A percentile compares a stretch with the other conserved stretches of the same genome.
Evolutionary conservation across 129 eudicot genomes (phyloP).

Genomic region (Pseudognaphalium luteoalbum): DNA sequence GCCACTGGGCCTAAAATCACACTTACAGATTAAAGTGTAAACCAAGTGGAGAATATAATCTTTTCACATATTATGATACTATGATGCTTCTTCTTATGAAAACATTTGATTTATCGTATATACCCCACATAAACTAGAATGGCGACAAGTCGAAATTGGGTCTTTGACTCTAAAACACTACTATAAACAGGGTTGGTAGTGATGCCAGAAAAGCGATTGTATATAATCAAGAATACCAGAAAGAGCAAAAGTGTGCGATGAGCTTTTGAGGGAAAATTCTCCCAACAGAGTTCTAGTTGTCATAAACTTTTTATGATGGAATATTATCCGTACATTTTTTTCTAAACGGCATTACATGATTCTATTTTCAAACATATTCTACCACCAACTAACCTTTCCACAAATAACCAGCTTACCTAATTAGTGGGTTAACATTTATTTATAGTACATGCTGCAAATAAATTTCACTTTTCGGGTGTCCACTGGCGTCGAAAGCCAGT

Average conservation of each 20-base stretch:
- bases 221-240: neutral
- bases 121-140: neutral
- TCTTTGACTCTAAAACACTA: slow-evolving; percentile 1
- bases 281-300: neutral
- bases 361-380: neutral
- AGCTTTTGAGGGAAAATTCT: neutral
- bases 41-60: slow-evolving; percentile 10
- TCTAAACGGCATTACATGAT: neutral
- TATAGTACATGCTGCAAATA: neutral
- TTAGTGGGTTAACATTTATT: neutral
- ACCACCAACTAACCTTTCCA: neutral
- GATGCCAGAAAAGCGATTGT: neutral
- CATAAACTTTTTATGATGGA: neutral
- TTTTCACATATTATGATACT: neutral
- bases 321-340: neutral
- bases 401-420: neutral
- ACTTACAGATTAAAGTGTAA: slow-evolving; percentile 30
- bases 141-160: neutral
- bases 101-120: slow-evolving; percentile 1
- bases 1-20: slow-evolving; percentile 59
- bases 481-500: neutral
- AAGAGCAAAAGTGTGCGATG: neutral
- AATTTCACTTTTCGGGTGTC: neutral
- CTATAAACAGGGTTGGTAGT: neutral
- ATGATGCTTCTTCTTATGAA: neutral